Evolutionary conservation across 106 monocot genomes (phyloP).

Genomic region (Hemerocallis citrina): DNA sequence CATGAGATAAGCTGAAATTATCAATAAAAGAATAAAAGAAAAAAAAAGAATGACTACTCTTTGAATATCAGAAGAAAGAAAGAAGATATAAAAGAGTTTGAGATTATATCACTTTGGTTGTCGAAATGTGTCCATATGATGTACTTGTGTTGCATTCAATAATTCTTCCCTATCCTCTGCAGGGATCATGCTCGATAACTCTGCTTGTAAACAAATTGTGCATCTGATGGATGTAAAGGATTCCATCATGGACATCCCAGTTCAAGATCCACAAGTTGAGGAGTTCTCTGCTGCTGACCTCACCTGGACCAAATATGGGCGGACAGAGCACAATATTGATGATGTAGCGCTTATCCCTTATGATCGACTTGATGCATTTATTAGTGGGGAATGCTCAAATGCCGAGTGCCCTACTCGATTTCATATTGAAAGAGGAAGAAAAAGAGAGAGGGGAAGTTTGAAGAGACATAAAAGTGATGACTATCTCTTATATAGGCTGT

Average conservation of each 20-base stretch:
- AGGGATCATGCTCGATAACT: not conserved
- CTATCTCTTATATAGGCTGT: constrained; percentile 85
- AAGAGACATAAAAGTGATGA: constrained; percentile 78
- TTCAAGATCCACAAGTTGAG: constrained; percentile 74
- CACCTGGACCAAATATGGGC: constrained; percentile 73
- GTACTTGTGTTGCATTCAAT: not conserved
- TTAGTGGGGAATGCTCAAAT: constrained; percentile 64
- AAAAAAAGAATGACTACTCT: no score
- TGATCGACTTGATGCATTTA: constrained; percentile 69
- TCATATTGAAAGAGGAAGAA: constrained; percentile 82
- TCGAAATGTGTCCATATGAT: no score
- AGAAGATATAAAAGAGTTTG: no score
- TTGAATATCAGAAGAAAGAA: no score
- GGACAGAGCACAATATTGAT: constrained; percentile 62
- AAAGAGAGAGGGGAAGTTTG: constrained; percentile 57
- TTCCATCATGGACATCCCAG: constrained; percentile 63
- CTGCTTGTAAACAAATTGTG: not conserved
- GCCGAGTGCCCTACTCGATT: constrained; percentile 82
- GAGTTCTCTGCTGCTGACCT: constrained; percentile 75
- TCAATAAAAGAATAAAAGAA: no score
- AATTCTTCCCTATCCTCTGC: not conserved
- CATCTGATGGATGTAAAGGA: constrained; percentile 48
- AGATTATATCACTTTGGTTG: no score
- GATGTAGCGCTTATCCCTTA: constrained; percentile 91
- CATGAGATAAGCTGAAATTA: no score